Evolutionary conservation across 495 filamentous ascomycete species (phyloP), one percentile per base, ranked within the genome.

Genomic region (Aspergillus steynii): DNA sequence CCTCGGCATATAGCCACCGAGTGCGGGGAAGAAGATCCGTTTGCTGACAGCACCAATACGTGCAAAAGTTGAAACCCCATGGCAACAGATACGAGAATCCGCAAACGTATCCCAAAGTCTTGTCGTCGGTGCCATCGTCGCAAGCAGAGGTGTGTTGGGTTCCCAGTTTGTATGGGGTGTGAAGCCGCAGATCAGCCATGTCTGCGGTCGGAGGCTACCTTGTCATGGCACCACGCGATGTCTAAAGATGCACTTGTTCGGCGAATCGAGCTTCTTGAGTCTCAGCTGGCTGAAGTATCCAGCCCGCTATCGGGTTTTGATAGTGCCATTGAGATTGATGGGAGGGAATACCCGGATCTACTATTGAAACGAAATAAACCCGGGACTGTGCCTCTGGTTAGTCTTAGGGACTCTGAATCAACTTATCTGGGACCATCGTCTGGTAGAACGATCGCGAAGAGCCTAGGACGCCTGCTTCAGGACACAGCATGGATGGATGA

Each of bases 31-130:
- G 31, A 5, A 34, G 20, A 20, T 20, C 20, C 20, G 20, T 20
- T 20, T 20, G 20, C 20, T 20, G 20, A 20, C 20, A 20, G 20
- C 20, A 20, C 20, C 20, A 20, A 20, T 20, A 20, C 20, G 20
- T 20, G 20, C 20, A 20, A 20, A 20, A 20, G 20, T 20, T 20
- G 20, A 20, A 20, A 20, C 20, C 2, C 0, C 31, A 34, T 34
- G 31, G 31, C 31, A 34, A 34, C 31, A 34, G 31, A 34, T 5
- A 7, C 45, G 78, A 75, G 69, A 81, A 85, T 68, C 69, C 82
- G 68, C 34, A 67, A 68, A 42, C 67, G 63, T 53, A 62, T 69
- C 53, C 69, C 64, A 14, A 69, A 67, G 42, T 68, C 67, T 9
- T 72, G 67, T 50, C 42, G 54, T n/a, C 63, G 65, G 53, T 72